phyloP scores from a whole-genome alignment of 1,139 yeast genomes.

The Zygosaccharomyces pseudobailii region DNA sequence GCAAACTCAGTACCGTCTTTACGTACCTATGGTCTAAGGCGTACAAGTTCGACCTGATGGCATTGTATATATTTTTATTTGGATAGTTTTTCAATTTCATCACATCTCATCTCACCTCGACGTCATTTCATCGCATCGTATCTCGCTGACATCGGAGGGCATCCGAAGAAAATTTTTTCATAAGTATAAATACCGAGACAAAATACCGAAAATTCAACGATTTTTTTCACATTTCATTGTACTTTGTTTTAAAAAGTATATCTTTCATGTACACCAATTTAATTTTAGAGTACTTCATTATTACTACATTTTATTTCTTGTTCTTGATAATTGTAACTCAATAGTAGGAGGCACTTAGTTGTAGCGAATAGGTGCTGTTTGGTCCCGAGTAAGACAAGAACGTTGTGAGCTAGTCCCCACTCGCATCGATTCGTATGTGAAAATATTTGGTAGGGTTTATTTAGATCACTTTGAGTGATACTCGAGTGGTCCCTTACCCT shows the following conservation, averaged over 20 bases:
- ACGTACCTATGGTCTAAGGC: neutral
- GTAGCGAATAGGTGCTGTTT: constrained; percentile 4
- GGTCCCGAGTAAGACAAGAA: neutral
- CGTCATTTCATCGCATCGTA: neutral
- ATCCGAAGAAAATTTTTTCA: neutral
- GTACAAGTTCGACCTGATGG: neutral
- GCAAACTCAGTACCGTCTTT: neutral
- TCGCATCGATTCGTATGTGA: constrained; percentile 4
- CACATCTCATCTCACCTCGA: neutral
- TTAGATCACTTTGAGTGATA: neutral
- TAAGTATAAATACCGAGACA: constrained; percentile 17
- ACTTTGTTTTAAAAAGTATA: neutral
- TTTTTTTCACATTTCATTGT: too few relatives aligned
- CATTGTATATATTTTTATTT: neutral
- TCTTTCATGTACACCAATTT: constrained; percentile 19
- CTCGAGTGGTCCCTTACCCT: neutral
- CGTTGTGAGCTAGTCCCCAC: constrained; percentile 5
- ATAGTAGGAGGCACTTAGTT: constrained; percentile 12
- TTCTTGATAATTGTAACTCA: constrained; percentile 5
- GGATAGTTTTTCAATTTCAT: neutral
- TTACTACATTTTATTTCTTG: constrained; percentile 6
- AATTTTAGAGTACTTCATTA: constrained; percentile 11
- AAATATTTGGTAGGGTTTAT: neutral
- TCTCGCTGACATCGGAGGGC: constrained; percentile 5
- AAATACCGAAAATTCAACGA: constrained; percentile 6